Evolutionary conservation across 2,329 filamentous ascomycete genomes (phyloP).

Genomic region (Diplodia mutila): DNA sequence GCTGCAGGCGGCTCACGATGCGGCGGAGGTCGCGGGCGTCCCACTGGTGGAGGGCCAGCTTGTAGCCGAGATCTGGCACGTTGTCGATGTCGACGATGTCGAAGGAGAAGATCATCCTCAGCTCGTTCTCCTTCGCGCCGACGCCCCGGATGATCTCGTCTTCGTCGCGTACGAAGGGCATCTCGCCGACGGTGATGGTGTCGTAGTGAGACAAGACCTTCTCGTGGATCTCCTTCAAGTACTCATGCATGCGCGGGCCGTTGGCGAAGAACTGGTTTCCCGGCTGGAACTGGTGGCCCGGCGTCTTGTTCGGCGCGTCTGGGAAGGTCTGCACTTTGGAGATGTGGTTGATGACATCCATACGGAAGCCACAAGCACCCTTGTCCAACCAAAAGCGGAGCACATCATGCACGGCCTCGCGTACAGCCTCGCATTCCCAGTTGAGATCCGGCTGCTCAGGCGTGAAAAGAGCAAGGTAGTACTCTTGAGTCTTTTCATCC

Average conservation of each 20-base stretch:
- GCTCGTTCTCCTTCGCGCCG: slow-evolving; percentile 45
- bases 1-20: slow-evolving; percentile 39
- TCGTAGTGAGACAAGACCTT: slow-evolving; percentile 60
- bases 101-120: slow-evolving; percentile 56
- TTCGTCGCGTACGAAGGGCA: slow-evolving; percentile 57
- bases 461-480: slow-evolving; percentile 53
- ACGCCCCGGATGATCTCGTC: slow-evolving; percentile 50
- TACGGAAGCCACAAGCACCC: slow-evolving; percentile 52
- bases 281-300: slow-evolving; percentile 50
- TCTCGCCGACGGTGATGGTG: slow-evolving; percentile 64
- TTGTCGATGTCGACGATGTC: slow-evolving; percentile 49
- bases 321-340: slow-evolving; percentile 49
- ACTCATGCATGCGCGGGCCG: slow-evolving; percentile 63
- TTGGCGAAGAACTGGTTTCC: slow-evolving; percentile 58
- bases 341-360: slow-evolving; percentile 56
- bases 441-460: slow-evolving; percentile 54
- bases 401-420: slow-evolving; percentile 51
- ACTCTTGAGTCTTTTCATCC: slow-evolving; percentile 52
- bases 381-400: slow-evolving; percentile 54
- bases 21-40: slow-evolving; percentile 38
- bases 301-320: slow-evolving; percentile 48
- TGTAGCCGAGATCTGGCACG: slow-evolving; percentile 40
- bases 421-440: slow-evolving; percentile 52
- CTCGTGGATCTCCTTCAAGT: slow-evolving; percentile 57
- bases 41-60: slow-evolving; percentile 40